Base-by-base conservation (phyloP, 2,329 filamentous ascomycete species). In the Aspergillus thermomutatus region DNA sequence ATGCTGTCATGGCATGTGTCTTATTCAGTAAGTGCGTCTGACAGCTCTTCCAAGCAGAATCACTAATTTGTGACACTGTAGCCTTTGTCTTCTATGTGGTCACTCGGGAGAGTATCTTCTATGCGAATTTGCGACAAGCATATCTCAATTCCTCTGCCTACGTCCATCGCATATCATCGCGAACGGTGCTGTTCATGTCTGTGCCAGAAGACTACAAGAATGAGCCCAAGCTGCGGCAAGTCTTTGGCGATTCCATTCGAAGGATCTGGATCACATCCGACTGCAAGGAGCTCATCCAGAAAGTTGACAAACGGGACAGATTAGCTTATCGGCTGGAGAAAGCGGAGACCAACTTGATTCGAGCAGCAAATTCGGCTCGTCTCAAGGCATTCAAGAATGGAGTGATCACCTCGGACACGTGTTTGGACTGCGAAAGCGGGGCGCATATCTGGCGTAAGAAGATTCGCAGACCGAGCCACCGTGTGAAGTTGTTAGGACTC, bases 71-170 rank as follows among this genome's bases (percentile, higher is more conserved):
- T 26, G n/a, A 23, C 10, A 11, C 27, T 19, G 7, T 26, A 78
- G 77, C 87, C 41, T 96, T 96, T 70, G 82, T 97, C 56, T 87
- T 97, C 69, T 93, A 91, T 72, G 87, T 91, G 64, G 85, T 97
- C 57, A 87, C 90, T 49, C 86, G 93, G 51, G 93, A 97, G 73
- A 88, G 87, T 68, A 88, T 97, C 65, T 96, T 88, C 80, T 96
- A 91, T 74, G 87, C 96, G 74, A 95, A 94, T 66, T 77, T 97
- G 25, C 89, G 92, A 57, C 92, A 97, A 76, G 92, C 92, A 0
- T 96, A 93, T 75, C 85, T 96, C 50, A 84, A 96, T 51, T 92
- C 91, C 3, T 91, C 92, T 11, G 82, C 89, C 43, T 94, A 94
- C 72, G 83, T 90, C 49, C 87, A 89, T 65, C 88, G 92, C 50